Evolutionary conservation across 495 filamentous ascomycete genomes (phyloP).

Genomic region (Ascodesmis nigricans): DNA sequence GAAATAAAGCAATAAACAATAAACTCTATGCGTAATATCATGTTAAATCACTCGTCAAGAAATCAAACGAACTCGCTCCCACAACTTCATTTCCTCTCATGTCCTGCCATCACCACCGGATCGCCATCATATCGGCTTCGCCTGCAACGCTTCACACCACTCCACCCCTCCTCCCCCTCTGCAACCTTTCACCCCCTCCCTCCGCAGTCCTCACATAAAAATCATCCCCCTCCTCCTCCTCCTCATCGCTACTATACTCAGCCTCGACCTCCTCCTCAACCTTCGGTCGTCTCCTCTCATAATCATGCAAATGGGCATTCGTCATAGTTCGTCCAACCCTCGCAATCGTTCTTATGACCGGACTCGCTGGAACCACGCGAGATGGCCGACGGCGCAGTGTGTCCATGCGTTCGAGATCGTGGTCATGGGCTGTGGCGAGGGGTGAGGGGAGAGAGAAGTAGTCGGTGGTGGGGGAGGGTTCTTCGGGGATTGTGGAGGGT

Average conservation of each 20-base stretch:
- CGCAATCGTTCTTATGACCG: conserved; percentile 14
- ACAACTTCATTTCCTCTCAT: no score
- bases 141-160: no score
- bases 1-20: no score
- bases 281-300: conserved; percentile 14
- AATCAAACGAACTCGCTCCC: no score
- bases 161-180: no score
- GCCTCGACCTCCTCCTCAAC: conserved; percentile 11
- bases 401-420: conserved; percentile 15
- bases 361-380: conserved; percentile 5
- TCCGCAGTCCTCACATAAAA: conserved; percentile 15
- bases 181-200: no score
- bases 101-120: no score
- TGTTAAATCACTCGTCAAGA: no score
- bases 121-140: no score
- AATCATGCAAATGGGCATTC: conserved; percentile 18
- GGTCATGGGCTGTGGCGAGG: conserved; percentile 10
- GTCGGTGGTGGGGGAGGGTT: conserved; percentile 1
- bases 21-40: no score
- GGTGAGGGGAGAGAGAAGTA: conserved; percentile 4
- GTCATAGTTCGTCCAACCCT: conserved; percentile 19
- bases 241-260: conserved; percentile 5
- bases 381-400: conserved; percentile 10
- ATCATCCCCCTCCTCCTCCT: conserved; percentile 12
- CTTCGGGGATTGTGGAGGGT: conserved; percentile 4